Percentiles rank a stretch among this genome's conserved stretches.
Conservation (phyloP, 2,329 filamentous ascomycete genomes). For the Plenodomus biglobosus region DNA sequence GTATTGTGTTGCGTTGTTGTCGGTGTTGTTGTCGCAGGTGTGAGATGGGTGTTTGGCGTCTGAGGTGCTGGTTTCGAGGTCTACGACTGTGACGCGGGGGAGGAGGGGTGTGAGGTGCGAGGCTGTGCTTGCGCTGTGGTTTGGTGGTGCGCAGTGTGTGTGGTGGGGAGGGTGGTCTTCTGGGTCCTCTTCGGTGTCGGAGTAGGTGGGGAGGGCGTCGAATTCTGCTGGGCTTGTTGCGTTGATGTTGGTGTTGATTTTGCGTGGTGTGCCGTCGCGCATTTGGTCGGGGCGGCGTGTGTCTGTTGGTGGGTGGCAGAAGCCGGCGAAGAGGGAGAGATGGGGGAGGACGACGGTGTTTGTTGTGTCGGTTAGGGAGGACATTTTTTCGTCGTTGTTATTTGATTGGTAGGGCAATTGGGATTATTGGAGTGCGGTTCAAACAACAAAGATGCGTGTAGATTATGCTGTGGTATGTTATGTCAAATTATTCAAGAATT, state of each 20-base stretch:
- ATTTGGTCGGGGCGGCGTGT: neutral
- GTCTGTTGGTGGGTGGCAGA: slow-evolving; percentile 4
- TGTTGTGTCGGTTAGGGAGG: slow-evolving; percentile 1
- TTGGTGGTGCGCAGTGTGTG: neutral
- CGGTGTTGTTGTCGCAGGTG: too few relatives aligned
- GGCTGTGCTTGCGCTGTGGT: slow-evolving; percentile 1
- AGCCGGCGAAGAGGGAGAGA: slow-evolving; percentile 16
- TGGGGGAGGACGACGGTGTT: slow-evolving; percentile 12
- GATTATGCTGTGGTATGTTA: neutral
- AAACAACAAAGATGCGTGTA: slow-evolving; percentile 2
- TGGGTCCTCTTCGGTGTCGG: neutral
- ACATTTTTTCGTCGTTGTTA: slow-evolving; percentile 4
- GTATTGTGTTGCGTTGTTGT: too few relatives aligned
- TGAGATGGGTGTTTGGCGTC: too few relatives aligned
- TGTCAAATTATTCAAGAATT: neutral
- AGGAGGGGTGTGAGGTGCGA: neutral
- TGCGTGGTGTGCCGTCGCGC: neutral
- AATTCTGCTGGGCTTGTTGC: neutral
- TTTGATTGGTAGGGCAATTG: neutral
- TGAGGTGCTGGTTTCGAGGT: too few relatives aligned
- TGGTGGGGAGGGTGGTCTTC: neutral
- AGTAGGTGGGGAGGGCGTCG: neutral
- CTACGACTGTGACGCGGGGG: neutral
- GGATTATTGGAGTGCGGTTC: neutral
- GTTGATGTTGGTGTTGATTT: neutral